These are phyloP conservation scores for Neospermospora avenae DNA, from an alignment of 2,329 filamentous ascomycete species.

Conservation along the genomic window DNA sequence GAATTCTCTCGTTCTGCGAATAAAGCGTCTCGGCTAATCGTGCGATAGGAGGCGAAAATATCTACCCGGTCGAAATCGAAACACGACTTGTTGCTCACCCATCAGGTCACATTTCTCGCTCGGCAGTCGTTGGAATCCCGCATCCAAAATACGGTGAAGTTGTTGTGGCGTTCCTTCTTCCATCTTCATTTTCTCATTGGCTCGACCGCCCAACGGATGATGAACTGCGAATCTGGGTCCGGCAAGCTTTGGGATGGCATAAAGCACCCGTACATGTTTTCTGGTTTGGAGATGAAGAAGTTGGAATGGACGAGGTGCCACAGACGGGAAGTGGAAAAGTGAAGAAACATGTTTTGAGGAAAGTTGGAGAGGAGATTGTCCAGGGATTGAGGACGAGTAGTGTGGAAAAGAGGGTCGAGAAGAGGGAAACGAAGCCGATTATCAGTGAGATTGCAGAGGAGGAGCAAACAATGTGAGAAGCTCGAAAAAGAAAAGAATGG, in stretches of 20 bases:
- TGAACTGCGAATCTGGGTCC: conserved; percentile 61
- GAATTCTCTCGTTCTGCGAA: not conserved
- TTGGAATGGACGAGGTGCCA: conserved; percentile 51
- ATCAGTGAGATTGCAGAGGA: not conserved
- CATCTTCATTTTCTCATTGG: conserved; percentile 62
- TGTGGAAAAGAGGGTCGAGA: no score
- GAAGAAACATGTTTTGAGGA: conserved; percentile 48
- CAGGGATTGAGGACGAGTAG: conserved; percentile 2
- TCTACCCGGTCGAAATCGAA: conserved; percentile 66
- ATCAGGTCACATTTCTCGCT: conserved; percentile 46
- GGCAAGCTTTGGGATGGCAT: conserved; percentile 58
- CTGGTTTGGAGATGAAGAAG: conserved; percentile 63
- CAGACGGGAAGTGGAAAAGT: conserved; percentile 72
- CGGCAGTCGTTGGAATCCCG: conserved; percentile 60
- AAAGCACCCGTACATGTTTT: conserved; percentile 74
- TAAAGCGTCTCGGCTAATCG: conserved; percentile 43
- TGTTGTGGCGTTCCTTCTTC: conserved; percentile 63
- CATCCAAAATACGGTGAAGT: conserved; percentile 64
- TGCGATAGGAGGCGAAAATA: conserved; percentile 51
- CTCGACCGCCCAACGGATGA: conserved; percentile 60
- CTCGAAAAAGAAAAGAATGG: no score
- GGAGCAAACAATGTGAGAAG: not conserved
- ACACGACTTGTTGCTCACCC: conserved; percentile 60
- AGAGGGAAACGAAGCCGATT: not conserved
- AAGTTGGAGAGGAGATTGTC: conserved; percentile 23